Evolutionary conservation across 345 rosid species (phyloP), one percentile per base, ranked within the genome.

Genomic region (Brassica incana): DNA sequence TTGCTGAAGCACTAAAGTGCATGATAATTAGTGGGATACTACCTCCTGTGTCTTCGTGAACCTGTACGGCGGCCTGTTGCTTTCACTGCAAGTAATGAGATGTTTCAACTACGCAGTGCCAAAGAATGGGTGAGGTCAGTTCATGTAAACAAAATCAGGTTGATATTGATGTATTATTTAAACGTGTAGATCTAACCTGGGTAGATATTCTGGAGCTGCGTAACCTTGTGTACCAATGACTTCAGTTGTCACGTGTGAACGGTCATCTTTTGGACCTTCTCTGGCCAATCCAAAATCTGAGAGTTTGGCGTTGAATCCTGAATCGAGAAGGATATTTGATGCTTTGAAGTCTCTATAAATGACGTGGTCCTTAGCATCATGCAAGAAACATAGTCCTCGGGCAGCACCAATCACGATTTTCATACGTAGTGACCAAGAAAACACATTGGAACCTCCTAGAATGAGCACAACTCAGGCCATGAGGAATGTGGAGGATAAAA

Each of bases 281-380:
- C 94, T 88, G 33, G 98, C 98, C 71, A 95, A 82, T 48, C 99
- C 99, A 83, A 95, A 95, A 81, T 95, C 99, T 23, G 99, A 92
- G 75, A 95, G 95, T 82, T 86, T 91, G 10, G 93, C 90, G 71
- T 84, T 88, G 73, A 83, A 92, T 32, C 85, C 97, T 77, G 85
- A 80, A 83, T 94, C 96, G 6, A 92, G 83, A 14, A 94, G 89
- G 69, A 94, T 85, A 82, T 94, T 94, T 30, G 93, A 82, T 72
- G 94, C 79, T 86, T 94, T 92, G 45, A 94, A 89, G 86, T 94
- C 97, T 52, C 97, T 90, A 68, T 85, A 92, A 50, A 94, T 90
- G 85, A 94, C 85, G 80, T 83, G 88, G 30, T 84, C 86, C 14
- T 90, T 85, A 3, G 84, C 82, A 12, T 90, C 90, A 6, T 94